A percentile compares a stretch with the other conserved stretches of the same genome.
phyloP scores from a whole-genome alignment of 2,329 filamentous ascomycete genomes.

The Cercospora sp. region DNA sequence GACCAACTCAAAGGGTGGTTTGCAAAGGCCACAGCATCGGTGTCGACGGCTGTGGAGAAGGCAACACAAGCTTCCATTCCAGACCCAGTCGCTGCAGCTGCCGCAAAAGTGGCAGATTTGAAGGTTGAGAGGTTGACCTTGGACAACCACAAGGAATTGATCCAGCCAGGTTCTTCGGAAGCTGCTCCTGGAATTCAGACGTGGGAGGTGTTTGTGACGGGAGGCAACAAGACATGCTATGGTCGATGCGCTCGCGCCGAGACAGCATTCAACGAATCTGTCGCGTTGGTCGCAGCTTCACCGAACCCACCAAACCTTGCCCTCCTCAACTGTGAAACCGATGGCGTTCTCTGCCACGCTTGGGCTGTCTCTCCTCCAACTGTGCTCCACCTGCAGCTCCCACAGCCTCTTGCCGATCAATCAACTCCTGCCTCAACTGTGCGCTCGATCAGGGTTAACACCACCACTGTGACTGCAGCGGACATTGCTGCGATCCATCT shows the following conservation, averaged over 20 bases:
- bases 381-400: slow-evolving; percentile 65
- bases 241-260: slow-evolving; percentile 67
- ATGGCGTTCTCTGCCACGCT: slow-evolving; percentile 72
- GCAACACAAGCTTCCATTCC: slow-evolving; percentile 52
- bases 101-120: slow-evolving; percentile 53
- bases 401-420: slow-evolving; percentile 61
- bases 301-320: slow-evolving; percentile 66
- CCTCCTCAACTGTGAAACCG: slow-evolving; percentile 70
- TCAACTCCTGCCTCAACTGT: slow-evolving; percentile 63
- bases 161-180: slow-evolving; percentile 62
- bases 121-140: slow-evolving; percentile 62
- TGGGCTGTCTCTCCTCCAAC: slow-evolving; percentile 67
- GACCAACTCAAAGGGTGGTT: slow-evolving; percentile 59
- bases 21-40: slow-evolving; percentile 55
- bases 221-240: slow-evolving; percentile 76
- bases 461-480: slow-evolving; percentile 65
- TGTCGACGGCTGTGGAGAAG: slow-evolving; percentile 56
- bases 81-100: slow-evolving; percentile 35
- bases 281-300: slow-evolving; percentile 57
- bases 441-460: slow-evolving; percentile 66
- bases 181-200: slow-evolving; percentile 64
- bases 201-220: slow-evolving; percentile 74
- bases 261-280: slow-evolving; percentile 56
- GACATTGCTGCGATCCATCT: slow-evolving; percentile 62
- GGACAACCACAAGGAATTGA: slow-evolving; percentile 68